These are phyloP conservation scores for Lagenidium giganteum DNA, from an alignment of 352 stramenopile species.

Conservation along the genomic window DNA sequence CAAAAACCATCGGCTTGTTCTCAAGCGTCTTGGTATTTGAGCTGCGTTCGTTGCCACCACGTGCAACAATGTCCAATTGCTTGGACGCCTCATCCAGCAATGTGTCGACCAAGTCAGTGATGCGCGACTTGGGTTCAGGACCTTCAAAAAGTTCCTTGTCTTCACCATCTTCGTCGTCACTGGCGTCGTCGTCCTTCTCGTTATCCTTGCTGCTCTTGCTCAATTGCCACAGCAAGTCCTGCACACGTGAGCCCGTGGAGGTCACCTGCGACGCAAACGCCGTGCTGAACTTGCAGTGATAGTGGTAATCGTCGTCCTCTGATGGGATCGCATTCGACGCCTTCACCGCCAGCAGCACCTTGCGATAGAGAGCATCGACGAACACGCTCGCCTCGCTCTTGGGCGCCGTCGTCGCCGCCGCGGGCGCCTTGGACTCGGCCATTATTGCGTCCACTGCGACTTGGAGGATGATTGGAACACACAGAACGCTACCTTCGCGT, in stretches of 20 bases:
- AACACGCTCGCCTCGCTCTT: constrained; percentile 27
- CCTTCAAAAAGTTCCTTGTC: constrained; percentile 62
- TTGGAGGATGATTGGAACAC: constrained; percentile 20
- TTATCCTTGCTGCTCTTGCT: constrained; percentile 10
- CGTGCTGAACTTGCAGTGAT: constrained; percentile 69
- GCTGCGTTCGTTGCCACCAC: constrained; percentile 13
- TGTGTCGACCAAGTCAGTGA: constrained; percentile 79
- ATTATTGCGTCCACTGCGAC: constrained; percentile 1
- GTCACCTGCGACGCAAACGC: constrained; percentile 39
- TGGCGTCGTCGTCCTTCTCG: constrained; percentile 25
- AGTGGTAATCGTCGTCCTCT: constrained; percentile 84
- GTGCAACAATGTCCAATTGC: constrained; percentile 59
- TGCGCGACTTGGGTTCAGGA: constrained; percentile 56
- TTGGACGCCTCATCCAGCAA: constrained; percentile 79
- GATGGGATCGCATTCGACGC: constrained; percentile 72
- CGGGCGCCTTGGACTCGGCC: background rate
- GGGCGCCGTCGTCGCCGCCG: constrained; percentile 8
- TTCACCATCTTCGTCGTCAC: constrained; percentile 34
- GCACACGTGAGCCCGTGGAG: constrained; percentile 27
- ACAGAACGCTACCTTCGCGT: constrained; percentile 10
- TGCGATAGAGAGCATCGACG: constrained; percentile 64
- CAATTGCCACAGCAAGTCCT: constrained; percentile 50
- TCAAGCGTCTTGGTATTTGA: constrained; percentile 24
- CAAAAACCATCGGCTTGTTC: constrained; percentile 65
- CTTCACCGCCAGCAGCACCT: constrained; percentile 74